Conservation (phyloP, 768 basidiomycete species). For the Lentinula sp. region DNA sequence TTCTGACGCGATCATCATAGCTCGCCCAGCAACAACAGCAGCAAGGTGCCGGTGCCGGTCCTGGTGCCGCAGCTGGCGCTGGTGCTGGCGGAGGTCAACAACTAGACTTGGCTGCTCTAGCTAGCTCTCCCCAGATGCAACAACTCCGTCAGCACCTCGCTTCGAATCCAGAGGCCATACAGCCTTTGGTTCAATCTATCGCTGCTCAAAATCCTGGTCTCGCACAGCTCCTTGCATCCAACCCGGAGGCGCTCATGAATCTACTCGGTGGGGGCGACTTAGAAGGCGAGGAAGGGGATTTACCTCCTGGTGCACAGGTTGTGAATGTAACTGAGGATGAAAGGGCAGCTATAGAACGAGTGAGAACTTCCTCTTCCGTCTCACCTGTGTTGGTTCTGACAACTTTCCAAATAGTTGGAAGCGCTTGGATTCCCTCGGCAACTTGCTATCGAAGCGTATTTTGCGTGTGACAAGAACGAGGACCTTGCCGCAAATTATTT, state of each 20-base stretch:
- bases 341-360: slow-evolving; percentile 80
- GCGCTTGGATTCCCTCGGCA: slow-evolving; percentile 84
- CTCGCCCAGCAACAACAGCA: slow-evolving; percentile 51
- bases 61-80: slow-evolving; percentile 24
- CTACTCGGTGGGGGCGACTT: slow-evolving; percentile 44
- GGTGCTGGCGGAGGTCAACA: slow-evolving; percentile 24
- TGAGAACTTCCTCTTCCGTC: slow-evolving; percentile 32
- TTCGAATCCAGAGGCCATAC: slow-evolving; percentile 74
- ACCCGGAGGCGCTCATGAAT: slow-evolving; percentile 67
- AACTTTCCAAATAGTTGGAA: slow-evolving; percentile 52
- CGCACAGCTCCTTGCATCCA: slow-evolving; percentile 56
- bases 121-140: slow-evolving; percentile 57
- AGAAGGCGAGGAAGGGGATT: slow-evolving; percentile 32
- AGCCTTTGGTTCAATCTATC: slow-evolving; percentile 81
- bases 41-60: slow-evolving; percentile 23
- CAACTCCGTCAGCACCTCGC: slow-evolving; percentile 68
- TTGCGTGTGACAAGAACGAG: slow-evolving; percentile 96
- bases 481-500: slow-evolving; percentile 93
- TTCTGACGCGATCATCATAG: slow-evolving; percentile 23
- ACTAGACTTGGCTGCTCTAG: slow-evolving; percentile 48
- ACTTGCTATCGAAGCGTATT: slow-evolving; percentile 82
- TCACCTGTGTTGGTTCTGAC: not conserved
- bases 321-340: slow-evolving; percentile 85
- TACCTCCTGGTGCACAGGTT: slow-evolving; percentile 51
- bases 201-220: slow-evolving; percentile 68